Evolutionary conservation across 495 filamentous ascomycete genomes (phyloP).

Genomic region (Tuber magnatum): DNA sequence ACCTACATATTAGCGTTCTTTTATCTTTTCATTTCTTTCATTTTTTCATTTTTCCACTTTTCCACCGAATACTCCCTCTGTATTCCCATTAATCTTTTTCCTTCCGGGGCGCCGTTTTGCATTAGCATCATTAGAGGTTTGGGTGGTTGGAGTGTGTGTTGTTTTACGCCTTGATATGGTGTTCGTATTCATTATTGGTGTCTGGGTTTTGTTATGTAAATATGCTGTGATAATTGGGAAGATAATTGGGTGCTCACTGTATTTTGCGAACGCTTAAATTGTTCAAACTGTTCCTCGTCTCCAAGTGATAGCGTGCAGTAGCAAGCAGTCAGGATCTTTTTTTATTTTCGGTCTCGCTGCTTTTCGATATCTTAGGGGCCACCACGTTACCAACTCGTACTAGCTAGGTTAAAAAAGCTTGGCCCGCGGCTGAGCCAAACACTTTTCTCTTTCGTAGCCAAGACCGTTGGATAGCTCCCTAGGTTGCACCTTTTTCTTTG

Average conservation of each 20-base stretch:
- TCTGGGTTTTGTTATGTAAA: slow-evolving; percentile 1
- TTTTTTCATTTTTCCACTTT: neutral
- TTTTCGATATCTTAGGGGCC: neutral
- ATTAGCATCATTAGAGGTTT: slow-evolving; percentile 3
- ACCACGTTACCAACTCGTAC: neutral
- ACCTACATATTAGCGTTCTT: neutral
- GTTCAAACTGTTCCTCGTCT: neutral
- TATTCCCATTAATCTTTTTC: neutral
- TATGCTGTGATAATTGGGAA: neutral
- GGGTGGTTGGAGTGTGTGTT: slow-evolving; percentile 2
- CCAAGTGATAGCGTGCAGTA: neutral
- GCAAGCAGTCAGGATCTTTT: slow-evolving; percentile 16
- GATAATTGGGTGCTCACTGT: neutral
- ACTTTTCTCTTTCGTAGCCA: neutral
- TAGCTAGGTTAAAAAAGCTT: neutral
- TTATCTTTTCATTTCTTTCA: neutral
- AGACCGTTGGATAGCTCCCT: neutral
- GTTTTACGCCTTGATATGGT: neutral
- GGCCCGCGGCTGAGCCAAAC: neutral
- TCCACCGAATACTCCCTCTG: neutral
- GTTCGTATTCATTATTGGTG: neutral
- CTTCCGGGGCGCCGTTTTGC: neutral
- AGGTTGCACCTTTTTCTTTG: neutral
- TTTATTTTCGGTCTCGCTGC: slow-evolving; percentile 7
- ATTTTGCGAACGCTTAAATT: neutral